Evolutionary conservation across 2,329 filamentous ascomycete species (phyloP), one percentile per base, ranked within the genome.

Genomic region (Rutstroemia sp.): DNA sequence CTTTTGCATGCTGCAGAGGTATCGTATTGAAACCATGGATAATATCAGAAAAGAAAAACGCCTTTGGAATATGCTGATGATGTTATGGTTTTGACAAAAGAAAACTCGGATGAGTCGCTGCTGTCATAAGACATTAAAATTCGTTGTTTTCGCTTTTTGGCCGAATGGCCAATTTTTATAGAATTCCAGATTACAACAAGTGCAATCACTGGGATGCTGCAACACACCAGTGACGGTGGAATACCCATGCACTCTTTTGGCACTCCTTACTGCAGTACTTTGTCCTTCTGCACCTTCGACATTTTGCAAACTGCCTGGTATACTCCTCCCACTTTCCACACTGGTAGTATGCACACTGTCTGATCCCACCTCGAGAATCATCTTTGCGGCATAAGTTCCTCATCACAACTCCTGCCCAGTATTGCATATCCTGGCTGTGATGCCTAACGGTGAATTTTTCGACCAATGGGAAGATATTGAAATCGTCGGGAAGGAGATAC

Each of bases 181-280:
- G 7, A 37, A 14, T 45, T 23, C 46, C 23, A 42, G 39, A 30
- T 34, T 4, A 4, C 14, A 37, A 44, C 30, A 14, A 16, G 6
- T 19, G 37, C 12, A 23, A 44, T 49, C 63, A 68, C 54, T 68
- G 66, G 49, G 65, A 64, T 37, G 88, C 88, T 58, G 87, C 86
- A 58, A 94, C 87, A 71, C 94, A 99, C 94, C 94, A 99, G 74
- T 97, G 95, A 59, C 94, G 86, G 71, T 99, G 94, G 73, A 91
- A 97, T 27, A 94, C 91, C 94, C 94, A 99, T 9, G 94, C 95
- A 66, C 90, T 95, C 78, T 97, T 97, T 75, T 99, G 94, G 74
- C 94, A 99, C 73, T 99, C 94, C 74, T 99, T 99, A 81, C 92
- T 96, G 84, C 94, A 99, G 76, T 96, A 96, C 73, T 99, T 99